Conservation (phyloP, 140 eudicot species). For the Artemisia princeps region DNA sequence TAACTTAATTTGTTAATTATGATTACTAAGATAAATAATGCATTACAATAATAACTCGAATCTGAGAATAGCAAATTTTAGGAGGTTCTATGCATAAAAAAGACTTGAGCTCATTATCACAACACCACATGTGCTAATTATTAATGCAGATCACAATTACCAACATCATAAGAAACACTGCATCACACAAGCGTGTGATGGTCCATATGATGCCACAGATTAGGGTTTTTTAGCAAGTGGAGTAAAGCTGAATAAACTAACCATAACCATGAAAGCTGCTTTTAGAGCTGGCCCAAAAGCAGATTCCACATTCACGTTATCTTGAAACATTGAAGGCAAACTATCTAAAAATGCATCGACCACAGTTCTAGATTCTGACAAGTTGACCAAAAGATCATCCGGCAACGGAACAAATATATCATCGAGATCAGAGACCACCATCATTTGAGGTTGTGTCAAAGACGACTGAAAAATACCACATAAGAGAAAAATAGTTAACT, state of each 20-base stretch:
- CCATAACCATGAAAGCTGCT: slow-evolving; percentile 90
- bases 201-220: background rate
- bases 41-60: background rate
- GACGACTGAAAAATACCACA: slow-evolving; percentile 55
- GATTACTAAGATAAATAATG: background rate
- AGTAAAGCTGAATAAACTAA: slow-evolving; percentile 28
- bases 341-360: slow-evolving; percentile 81
- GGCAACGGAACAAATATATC: slow-evolving; percentile 87
- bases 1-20: background rate
- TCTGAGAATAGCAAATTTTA: background rate
- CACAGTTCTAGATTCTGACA: slow-evolving; percentile 81
- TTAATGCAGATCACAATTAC: background rate
- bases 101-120: background rate
- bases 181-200: background rate
- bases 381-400: slow-evolving; percentile 87
- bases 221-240: background rate
- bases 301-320: slow-evolving; percentile 73
- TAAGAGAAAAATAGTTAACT: slow-evolving; percentile 20
- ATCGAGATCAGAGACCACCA: slow-evolving; percentile 90
- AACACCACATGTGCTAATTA: background rate
- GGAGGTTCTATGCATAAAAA: background rate
- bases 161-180: slow-evolving; percentile 7
- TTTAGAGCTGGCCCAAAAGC: slow-evolving; percentile 95
- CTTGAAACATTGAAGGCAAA: slow-evolving; percentile 80
- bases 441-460: slow-evolving; percentile 84